A percentile compares a stretch with the other conserved stretches of the same genome.
Conservation (phyloP, 169 alveolate genomes). For the Plasmodium fragile region DNA sequence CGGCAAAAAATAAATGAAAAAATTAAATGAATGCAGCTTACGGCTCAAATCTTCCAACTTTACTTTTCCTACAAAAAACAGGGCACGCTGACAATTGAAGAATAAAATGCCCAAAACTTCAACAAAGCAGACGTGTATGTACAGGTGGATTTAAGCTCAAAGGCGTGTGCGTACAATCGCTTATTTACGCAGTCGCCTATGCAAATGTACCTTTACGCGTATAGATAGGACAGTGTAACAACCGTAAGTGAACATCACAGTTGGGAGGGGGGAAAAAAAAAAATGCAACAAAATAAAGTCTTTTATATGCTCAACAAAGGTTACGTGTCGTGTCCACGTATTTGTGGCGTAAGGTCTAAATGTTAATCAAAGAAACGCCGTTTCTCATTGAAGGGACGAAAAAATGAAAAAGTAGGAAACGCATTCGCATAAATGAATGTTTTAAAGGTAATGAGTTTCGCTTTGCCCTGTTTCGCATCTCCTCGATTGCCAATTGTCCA, state of each 20-base stretch:
- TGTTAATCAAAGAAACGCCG: not conserved
- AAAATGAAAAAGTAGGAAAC: not conserved
- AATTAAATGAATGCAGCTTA: not conserved
- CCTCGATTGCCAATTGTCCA: not conserved
- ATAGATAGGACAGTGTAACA: slow-evolving; percentile 1
- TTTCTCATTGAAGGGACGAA: slow-evolving; percentile 7
- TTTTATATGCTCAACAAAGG: not conserved
- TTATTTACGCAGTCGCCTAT: not conserved
- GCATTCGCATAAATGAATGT: not conserved
- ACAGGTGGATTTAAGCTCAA: not conserved
- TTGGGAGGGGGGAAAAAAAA: not conserved
- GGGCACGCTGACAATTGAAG: not conserved
- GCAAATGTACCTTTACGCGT: slow-evolving; percentile 6
- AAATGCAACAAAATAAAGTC: not conserved
- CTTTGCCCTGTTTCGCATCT: not conserved
- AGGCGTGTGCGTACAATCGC: not conserved
- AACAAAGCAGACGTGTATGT: not conserved
- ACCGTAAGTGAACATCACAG: slow-evolving; percentile 4
- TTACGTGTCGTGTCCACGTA: not conserved
- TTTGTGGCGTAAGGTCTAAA: not conserved
- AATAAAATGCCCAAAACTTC: not conserved
- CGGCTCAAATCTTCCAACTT: slow-evolving; percentile 1
- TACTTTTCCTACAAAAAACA: not conserved
- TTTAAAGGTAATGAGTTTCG: not conserved
- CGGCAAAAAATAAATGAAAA: not conserved